Base-by-base conservation (phyloP, 352 stramenopile genomes). In the Globisporangium orthogonon region DNA sequence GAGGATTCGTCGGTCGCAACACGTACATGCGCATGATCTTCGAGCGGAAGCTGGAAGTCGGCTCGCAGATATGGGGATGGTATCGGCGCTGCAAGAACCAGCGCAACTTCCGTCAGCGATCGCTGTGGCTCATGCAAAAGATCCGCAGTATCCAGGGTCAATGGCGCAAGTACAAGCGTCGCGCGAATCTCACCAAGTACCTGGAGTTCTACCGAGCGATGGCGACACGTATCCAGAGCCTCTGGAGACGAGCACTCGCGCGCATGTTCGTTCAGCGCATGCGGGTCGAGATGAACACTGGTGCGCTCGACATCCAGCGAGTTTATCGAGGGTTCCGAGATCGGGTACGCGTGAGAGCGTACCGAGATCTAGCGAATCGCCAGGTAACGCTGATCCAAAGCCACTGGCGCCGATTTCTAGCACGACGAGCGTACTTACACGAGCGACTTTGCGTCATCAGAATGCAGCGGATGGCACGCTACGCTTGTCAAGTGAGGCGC, bases 81-180 rank as follows among this genome's bases (percentile, higher is more conserved):
- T 87, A 74, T 61, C 78, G 73, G 1, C 62, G 57, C 31, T 85
- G 69, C 47, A 43, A 71, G 18, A 55, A 70, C n/a, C 54, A 71
- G 4, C 68, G 63, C 3, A 61, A 86, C 7, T 67, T 78, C 13
- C 53, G 39, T 11, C 54, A 30, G 13, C 69, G 74, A 4, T 70
- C 76, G 0, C 58, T 56, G 2, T 86, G 76, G 76, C 70, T 86
- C 3, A 50, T 85, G n/a, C 17, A 35, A 13, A 84, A 83, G 54
- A 69, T 87, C 30, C 65, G 61, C 55, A 66, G 56, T 41, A 81
- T 88, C 57, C 76, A 91, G 61, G 61, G 69, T 13, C 70, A 89
- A 43, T 91, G 79, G 74, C 65, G 76, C 2, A 76, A 71, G 41
- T 72, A 79, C 53, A 60, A 66, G 46, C 65, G 58, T 3, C 58